Conservation (phyloP, 2,329 filamentous ascomycete genomes). For the Fusarium udum region DNA sequence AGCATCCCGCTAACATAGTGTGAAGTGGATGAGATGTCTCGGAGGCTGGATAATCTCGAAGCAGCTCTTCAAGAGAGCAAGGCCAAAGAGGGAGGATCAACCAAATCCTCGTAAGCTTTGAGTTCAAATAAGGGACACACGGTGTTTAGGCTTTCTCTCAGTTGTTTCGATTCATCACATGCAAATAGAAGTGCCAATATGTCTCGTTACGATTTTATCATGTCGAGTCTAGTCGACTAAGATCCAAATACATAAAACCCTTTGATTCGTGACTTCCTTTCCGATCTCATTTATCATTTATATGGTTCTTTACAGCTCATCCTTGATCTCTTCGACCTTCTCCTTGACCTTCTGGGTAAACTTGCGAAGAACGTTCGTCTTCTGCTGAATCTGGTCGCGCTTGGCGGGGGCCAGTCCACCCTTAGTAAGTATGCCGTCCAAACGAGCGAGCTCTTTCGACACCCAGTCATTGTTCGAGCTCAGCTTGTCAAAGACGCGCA, state of each 20-base stretch:
- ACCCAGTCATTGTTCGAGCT: conserved; percentile 80
- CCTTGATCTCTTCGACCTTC: conserved; percentile 67
- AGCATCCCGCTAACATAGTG: conserved; percentile 20
- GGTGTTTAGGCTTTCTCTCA: conserved; percentile 30
- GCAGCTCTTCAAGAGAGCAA: conserved; percentile 71
- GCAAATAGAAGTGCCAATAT: conserved; percentile 10
- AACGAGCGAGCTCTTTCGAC: conserved; percentile 83
- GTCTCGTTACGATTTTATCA: conserved; percentile 25
- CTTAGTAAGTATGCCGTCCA: conserved; percentile 84
- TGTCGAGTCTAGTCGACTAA: conserved; percentile 31
- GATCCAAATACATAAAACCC: conserved; percentile 32
- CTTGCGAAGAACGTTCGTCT: conserved; percentile 86
- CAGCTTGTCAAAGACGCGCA: conserved; percentile 89
- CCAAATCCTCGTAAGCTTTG: conserved; percentile 45
- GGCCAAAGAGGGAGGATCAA: conserved; percentile 52
- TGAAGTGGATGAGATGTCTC: conserved; percentile 93
- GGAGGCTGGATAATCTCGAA: conserved; percentile 84
- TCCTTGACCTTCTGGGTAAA: conserved; percentile 72
- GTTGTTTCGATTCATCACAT: conserved; percentile 18
- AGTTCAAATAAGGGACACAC: background rate
- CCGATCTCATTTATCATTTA: conserved; percentile 9
- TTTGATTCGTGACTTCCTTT: conserved; percentile 19
- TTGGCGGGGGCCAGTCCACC: conserved; percentile 86
- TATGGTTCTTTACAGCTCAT: conserved; percentile 49
- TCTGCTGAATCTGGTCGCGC: conserved; percentile 85